Percentiles rank a stretch among this genome's conserved stretches.
Conservation (phyloP, 306 rosid species). For the peach (Prunus persica) region Prunus_persica_NCBIv2 NC_034016.1:15440001-15440500, state of each 20-base stretch:
- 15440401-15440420: neutral
- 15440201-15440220: conserved; percentile 99
- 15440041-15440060: conserved; percentile 71
- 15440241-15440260: conserved; percentile 87
- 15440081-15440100: conserved; percentile 97
- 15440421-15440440: neutral
- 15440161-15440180: conserved; percentile 94
- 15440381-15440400: neutral
- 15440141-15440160: conserved; percentile 84
- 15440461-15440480: conserved; percentile 60
- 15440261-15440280: conserved; percentile 88
- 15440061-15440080: conserved; percentile 73
- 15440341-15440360: no score
- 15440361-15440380: no score
- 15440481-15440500: conserved; percentile 48
- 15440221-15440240: conserved; percentile 93
- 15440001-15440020: neutral
- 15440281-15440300: conserved; percentile 50
- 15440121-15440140: conserved; percentile 82
- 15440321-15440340: neutral
- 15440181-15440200: conserved; percentile 98
- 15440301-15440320: conserved; percentile 4
- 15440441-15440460: neutral
- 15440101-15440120: conserved; percentile 68
- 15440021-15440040: neutral